Conservation (phyloP, 192 early-diverging fungal species). For the Coemansia javaensis region DNA sequence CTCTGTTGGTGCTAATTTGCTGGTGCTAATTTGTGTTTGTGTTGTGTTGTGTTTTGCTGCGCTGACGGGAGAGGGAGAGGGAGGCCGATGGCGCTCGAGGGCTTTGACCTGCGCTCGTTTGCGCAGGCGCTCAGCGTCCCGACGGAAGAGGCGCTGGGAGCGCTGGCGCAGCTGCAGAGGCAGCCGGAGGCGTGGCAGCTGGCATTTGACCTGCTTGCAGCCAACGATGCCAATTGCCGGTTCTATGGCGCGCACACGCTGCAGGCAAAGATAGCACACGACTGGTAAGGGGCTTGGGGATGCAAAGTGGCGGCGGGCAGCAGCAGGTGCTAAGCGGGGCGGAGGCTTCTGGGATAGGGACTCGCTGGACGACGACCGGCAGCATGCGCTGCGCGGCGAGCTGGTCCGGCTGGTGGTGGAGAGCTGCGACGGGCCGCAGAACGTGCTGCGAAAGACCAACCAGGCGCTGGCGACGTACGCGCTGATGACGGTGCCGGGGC, state of each 20-base stretch:
- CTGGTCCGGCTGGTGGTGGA: slow-evolving; percentile 31
- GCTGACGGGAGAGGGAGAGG: background rate
- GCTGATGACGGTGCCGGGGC: slow-evolving; percentile 20
- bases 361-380: slow-evolving; percentile 38
- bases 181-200: slow-evolving; percentile 40
- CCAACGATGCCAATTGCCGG: slow-evolving; percentile 32
- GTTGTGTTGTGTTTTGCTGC: background rate
- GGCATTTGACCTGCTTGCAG: slow-evolving; percentile 36
- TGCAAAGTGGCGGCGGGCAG: background rate
- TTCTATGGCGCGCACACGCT: slow-evolving; percentile 48
- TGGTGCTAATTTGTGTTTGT: background rate
- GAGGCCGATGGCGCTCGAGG: slow-evolving; percentile 22
- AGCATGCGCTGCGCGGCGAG: slow-evolving; percentile 25
- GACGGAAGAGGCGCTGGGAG: slow-evolving; percentile 39
- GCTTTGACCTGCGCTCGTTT: slow-evolving; percentile 35
- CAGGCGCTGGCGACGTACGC: slow-evolving; percentile 38
- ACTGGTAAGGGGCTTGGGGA: slow-evolving; percentile 9
- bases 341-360: too few relatives aligned
- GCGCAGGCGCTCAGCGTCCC: slow-evolving; percentile 42
- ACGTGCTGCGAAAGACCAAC: slow-evolving; percentile 33
- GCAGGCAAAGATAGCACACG: slow-evolving; percentile 32
- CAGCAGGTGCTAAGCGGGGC: too few relatives aligned
- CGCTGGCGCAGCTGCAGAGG: slow-evolving; percentile 35
- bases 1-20: too few relatives aligned
- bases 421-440: slow-evolving; percentile 24